Evolutionary conservation across 768 basidiomycete genomes (phyloP).

Genomic region (Pleurotus djamor): DNA sequence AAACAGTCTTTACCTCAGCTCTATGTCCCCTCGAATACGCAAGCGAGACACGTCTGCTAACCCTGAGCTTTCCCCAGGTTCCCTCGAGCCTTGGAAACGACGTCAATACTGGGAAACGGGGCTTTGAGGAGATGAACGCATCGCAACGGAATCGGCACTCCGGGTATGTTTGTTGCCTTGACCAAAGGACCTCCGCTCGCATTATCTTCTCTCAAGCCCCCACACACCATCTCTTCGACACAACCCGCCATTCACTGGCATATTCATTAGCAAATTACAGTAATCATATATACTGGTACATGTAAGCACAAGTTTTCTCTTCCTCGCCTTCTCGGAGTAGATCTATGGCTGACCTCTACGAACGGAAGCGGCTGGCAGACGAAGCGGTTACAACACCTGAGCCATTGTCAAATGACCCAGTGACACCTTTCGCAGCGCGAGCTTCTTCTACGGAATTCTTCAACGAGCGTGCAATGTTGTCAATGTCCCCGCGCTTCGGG

Average conservation of each 20-base stretch:
- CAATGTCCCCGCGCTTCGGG: constrained; percentile 62
- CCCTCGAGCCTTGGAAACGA: no score
- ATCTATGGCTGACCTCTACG: neutral
- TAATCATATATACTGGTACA: neutral
- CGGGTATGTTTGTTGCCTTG: neutral
- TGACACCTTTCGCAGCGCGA: constrained; percentile 9
- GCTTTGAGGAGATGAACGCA: neutral
- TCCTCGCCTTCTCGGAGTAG: neutral
- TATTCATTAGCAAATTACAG: neutral
- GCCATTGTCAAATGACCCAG: neutral
- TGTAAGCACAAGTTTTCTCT: neutral
- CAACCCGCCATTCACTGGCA: neutral
- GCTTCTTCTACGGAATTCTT: constrained; percentile 41
- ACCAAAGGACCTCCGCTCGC: neutral
- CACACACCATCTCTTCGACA: neutral
- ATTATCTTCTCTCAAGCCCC: neutral
- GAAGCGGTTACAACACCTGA: neutral
- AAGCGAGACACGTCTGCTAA: neutral
- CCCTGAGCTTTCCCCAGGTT: neutral
- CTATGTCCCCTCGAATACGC: constrained; percentile 3
- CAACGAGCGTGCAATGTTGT: constrained; percentile 57
- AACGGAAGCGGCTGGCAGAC: neutral
- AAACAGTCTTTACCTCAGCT: neutral
- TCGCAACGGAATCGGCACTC: neutral
- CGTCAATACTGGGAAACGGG: no score